Conservation (phyloP, 176 grass and related monocot genomes). For the Rhynchospora tenuis region DNA sequence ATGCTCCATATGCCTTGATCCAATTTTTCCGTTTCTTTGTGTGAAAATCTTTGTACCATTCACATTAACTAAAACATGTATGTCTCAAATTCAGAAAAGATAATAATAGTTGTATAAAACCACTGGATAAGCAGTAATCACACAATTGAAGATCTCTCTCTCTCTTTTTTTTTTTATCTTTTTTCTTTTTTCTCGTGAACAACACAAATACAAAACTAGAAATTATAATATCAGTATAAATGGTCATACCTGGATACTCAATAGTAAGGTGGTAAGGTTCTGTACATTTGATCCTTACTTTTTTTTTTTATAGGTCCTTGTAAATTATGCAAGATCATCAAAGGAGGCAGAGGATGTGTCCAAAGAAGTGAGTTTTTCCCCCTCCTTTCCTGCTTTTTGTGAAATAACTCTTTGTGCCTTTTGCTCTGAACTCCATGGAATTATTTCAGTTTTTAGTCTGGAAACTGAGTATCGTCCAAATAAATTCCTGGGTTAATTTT, state of each 20-base stretch:
- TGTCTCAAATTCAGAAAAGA: too few relatives aligned
- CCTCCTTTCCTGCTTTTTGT: slow-evolving; percentile 2
- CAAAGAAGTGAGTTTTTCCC: slow-evolving; percentile 58
- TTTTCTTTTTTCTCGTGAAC: not conserved
- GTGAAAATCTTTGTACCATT: not conserved
- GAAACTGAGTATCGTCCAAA: not conserved
- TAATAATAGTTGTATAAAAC: not conserved
- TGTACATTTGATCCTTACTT: slow-evolving; percentile 1
- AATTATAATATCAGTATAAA: not conserved
- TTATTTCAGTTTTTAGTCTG: not conserved
- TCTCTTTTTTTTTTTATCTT: not conserved
- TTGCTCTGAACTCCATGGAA: not conserved
- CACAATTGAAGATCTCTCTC: not conserved
- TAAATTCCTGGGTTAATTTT: not conserved
- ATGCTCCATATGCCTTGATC: not conserved
- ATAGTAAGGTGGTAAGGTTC: not conserved
- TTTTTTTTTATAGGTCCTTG: slow-evolving; percentile 59
- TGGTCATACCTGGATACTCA: not conserved
- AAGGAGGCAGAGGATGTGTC: slow-evolving; percentile 96
- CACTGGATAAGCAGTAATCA: not conserved
- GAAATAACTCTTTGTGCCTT: not conserved
- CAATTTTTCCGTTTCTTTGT: not conserved
- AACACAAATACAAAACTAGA: not conserved
- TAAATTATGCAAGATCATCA: slow-evolving; percentile 91
- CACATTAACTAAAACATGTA: not conserved